A percentile compares a stretch with the other conserved stretches of the same genome.
phyloP scores from a whole-genome alignment of 2,329 filamentous ascomycete genomes.

The Ascocoryne sarcoides region DNA sequence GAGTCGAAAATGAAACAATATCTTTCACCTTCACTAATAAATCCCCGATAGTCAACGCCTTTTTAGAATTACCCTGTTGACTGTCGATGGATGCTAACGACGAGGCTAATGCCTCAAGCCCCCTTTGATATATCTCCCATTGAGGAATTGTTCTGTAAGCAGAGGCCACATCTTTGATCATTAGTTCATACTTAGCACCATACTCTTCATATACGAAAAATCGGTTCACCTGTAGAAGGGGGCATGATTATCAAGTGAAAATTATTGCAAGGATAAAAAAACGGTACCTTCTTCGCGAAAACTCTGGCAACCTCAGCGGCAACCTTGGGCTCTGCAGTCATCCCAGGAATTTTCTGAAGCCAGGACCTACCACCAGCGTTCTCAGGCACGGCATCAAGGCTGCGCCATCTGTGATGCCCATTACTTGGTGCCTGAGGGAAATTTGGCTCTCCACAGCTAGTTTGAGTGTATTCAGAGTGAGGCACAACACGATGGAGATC shows the following conservation, averaged over 20 bases:
- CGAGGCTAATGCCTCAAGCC: slow-evolving; percentile 73
- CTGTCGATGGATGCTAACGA: slow-evolving; percentile 63
- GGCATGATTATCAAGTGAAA: too few relatives aligned
- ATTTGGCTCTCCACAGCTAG: slow-evolving; percentile 23
- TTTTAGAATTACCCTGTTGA: slow-evolving; percentile 54
- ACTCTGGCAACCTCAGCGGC: slow-evolving; percentile 53
- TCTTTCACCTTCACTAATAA: slow-evolving; percentile 74
- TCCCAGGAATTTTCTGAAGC: slow-evolving; percentile 40
- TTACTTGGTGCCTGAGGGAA: slow-evolving; percentile 1
- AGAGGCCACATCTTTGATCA: slow-evolving; percentile 67
- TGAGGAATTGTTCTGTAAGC: slow-evolving; percentile 59
- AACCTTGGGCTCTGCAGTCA: slow-evolving; percentile 49
- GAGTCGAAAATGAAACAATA: neutral
- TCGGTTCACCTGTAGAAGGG: slow-evolving; percentile 59
- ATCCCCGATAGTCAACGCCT: slow-evolving; percentile 74
- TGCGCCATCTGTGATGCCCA: slow-evolving; percentile 40
- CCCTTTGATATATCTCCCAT: slow-evolving; percentile 75
- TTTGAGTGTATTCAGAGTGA: slow-evolving; percentile 52
- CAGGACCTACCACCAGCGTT: slow-evolving; percentile 31
- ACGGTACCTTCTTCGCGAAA: slow-evolving; percentile 48
- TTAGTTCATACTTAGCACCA: slow-evolving; percentile 77
- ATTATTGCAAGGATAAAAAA: too few relatives aligned
- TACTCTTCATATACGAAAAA: slow-evolving; percentile 91
- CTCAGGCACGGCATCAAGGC: slow-evolving; percentile 28
- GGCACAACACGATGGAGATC: slow-evolving; percentile 66